Evolutionary conservation across 768 basidiomycete genomes (phyloP).

Genomic region (Cystobasidium tubakii): DNA sequence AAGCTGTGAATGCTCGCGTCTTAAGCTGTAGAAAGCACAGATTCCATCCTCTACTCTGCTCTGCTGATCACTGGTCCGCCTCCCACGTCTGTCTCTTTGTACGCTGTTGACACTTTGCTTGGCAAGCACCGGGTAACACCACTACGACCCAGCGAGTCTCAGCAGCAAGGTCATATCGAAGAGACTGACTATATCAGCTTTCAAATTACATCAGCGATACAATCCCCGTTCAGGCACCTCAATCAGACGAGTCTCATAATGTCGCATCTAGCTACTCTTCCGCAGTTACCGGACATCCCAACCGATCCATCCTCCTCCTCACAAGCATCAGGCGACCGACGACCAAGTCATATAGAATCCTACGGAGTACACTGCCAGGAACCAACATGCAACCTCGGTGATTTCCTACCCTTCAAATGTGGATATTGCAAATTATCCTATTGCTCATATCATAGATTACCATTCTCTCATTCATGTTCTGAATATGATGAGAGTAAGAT

Average conservation of each 20-base stretch:
- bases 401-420: slow-evolving; percentile 30
- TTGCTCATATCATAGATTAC: slow-evolving; percentile 18
- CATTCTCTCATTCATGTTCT: slow-evolving; percentile 11
- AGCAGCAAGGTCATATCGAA: no score
- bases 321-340: background rate
- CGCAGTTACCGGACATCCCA: background rate
- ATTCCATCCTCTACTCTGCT: no score
- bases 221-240: background rate
- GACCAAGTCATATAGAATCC: slow-evolving; percentile 17
- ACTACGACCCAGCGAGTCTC: no score
- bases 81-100: no score
- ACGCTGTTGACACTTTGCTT: no score
- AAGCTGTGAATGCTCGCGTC: background rate
- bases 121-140: no score
- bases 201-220: no score
- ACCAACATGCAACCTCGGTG: slow-evolving; percentile 26
- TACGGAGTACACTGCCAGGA: slow-evolving; percentile 22
- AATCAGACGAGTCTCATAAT: background rate
- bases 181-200: no score
- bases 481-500: slow-evolving; percentile 1
- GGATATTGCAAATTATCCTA: slow-evolving; percentile 10
- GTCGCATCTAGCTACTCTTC: background rate
- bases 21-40: no score
- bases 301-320: background rate
- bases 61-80: no score